Conservation (phyloP, 2,329 filamentous ascomycete species). For the Alternaria triticina region DNA sequence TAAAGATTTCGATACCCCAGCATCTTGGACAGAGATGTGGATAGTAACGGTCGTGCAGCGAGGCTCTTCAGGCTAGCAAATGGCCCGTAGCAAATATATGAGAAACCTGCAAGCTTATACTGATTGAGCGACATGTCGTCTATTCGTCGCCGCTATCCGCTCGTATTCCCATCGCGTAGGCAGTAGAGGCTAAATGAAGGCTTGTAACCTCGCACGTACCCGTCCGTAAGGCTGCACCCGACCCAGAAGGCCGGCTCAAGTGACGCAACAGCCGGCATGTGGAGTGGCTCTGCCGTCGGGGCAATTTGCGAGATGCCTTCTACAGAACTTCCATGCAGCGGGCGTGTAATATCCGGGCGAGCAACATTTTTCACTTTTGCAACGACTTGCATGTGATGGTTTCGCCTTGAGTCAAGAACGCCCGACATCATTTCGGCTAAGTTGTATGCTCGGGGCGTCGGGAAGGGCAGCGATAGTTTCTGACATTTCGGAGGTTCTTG, state of each 20-base stretch:
- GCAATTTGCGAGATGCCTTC: conserved; percentile 8
- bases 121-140: conserved; percentile 3
- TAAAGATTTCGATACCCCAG: conserved; percentile 4
- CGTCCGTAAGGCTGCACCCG: conserved; percentile 16
- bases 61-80: conserved; percentile 15
- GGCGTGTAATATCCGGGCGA: conserved; percentile 5
- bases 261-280: conserved; percentile 21
- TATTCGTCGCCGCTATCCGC: not conserved
- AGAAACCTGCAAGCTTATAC: conserved; percentile 3
- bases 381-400: conserved; percentile 17
- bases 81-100: conserved; percentile 4
- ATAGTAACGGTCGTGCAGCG: not conserved
- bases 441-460: conserved; percentile 8
- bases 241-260: conserved; percentile 15
- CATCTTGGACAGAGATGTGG: not conserved
- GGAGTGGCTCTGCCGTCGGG: conserved; percentile 13
- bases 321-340: conserved; percentile 3
- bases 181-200: conserved; percentile 20
- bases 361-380: not conserved
- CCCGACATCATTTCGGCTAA: conserved; percentile 12
- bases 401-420: conserved; percentile 9
- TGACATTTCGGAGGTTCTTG: not conserved
- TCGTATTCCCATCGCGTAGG: conserved; percentile 1
- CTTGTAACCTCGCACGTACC: conserved; percentile 9
- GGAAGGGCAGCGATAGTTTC: not conserved